Conservation (phyloP, 192 early-diverging fungal species). For the Backusella tarrabulga region DNA sequence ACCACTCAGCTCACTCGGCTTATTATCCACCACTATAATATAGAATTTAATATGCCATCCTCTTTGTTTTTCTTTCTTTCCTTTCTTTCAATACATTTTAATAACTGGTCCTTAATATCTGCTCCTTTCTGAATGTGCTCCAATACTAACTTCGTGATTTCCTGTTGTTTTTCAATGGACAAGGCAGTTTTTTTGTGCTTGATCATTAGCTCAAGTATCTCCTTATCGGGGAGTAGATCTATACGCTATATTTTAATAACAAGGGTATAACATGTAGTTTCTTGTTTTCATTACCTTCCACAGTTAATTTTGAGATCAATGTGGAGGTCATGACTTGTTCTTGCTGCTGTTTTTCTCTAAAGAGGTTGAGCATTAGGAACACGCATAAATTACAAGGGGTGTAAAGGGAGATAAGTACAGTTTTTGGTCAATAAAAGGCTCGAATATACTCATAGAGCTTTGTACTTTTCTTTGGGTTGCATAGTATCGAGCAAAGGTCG, state of each 20-base stretch:
- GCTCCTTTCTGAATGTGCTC: neutral
- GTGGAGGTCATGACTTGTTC: neutral
- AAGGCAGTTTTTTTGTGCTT: neutral
- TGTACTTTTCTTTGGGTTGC: conserved; percentile 1
- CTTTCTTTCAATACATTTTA: neutral
- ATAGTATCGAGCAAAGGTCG: neutral
- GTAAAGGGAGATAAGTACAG: neutral
- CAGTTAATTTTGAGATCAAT: neutral
- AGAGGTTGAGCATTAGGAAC: neutral
- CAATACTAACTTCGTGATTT: neutral
- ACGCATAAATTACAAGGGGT: neutral
- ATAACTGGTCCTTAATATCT: neutral
- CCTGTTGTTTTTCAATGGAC: conserved; percentile 23
- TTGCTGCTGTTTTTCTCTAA: neutral
- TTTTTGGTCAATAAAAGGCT: conserved; percentile 15
- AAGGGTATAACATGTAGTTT: neutral
- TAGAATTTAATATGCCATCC: neutral
- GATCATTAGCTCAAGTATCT: conserved; percentile 8
- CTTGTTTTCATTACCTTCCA: neutral
- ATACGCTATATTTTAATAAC: neutral
- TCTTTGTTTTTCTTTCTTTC: neutral
- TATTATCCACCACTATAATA: conserved; percentile 15
- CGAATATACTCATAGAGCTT: conserved; percentile 17
- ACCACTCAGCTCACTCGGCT: conserved; percentile 16
- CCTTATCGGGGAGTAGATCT: conserved; percentile 25